A percentile compares a stretch with the other conserved stretches of the same genome.
phyloP scores from a whole-genome alignment of 2,329 filamentous ascomycete genomes.

The Zymoseptoria pseudotritici region DNA sequence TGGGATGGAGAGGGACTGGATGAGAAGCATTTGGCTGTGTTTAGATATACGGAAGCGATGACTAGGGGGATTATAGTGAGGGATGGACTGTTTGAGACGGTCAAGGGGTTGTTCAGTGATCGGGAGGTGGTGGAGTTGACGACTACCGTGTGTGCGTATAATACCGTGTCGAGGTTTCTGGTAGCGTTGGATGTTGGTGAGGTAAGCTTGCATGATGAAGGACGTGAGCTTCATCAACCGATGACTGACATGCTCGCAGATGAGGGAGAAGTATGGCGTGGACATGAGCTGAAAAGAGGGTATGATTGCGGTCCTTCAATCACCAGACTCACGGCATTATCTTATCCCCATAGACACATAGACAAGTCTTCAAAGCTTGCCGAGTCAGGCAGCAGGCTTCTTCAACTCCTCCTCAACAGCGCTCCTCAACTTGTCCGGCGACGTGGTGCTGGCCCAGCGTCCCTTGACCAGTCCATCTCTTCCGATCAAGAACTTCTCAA shows the following conservation, averaged over 20 bases:
- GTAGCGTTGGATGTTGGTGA: constrained; percentile 63
- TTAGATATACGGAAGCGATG: constrained; percentile 77
- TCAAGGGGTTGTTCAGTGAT: constrained; percentile 58
- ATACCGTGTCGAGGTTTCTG: constrained; percentile 76
- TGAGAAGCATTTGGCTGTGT: constrained; percentile 58
- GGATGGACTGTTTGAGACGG: constrained; percentile 57
- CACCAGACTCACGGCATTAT: background rate
- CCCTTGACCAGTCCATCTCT: constrained; percentile 77
- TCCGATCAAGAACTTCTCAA: constrained; percentile 93
- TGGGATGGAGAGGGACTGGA: constrained; percentile 40
- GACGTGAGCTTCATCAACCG: background rate
- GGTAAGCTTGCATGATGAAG: background rate
- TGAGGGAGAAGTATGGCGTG: constrained; percentile 26
- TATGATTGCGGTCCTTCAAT: background rate
- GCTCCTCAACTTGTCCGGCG: constrained; percentile 73
- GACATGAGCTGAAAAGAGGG: constrained; percentile 19
- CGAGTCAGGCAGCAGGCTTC: constrained; percentile 4
- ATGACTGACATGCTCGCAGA: constrained; percentile 18
- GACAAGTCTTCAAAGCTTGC: background rate
- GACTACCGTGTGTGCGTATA: constrained; percentile 61
- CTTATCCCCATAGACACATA: background rate
- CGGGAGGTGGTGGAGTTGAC: constrained; percentile 75
- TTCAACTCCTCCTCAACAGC: constrained; percentile 38
- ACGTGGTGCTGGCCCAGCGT: constrained; percentile 80
- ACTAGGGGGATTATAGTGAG: constrained; percentile 63